phyloP scores from a whole-genome alignment of 805 yeast genomes.

The Candida suzukii region DNA sequence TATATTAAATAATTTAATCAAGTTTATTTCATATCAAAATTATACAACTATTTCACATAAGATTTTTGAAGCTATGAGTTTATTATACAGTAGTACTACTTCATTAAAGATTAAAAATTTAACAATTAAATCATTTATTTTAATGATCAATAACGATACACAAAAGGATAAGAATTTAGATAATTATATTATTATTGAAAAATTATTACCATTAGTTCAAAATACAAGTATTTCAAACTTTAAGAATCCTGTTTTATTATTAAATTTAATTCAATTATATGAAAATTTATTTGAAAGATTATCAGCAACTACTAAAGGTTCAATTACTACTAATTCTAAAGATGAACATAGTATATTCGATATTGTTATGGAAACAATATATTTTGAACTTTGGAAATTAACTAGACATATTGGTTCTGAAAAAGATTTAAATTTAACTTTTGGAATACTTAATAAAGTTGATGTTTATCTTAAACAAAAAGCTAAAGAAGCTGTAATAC shows the following conservation, averaged over 20 bases:
- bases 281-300: slow-evolving; percentile 21
- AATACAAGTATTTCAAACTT: slow-evolving; percentile 26
- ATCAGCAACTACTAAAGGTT: slow-evolving; percentile 11
- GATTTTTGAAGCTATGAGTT: slow-evolving; percentile 66
- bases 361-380: slow-evolving; percentile 22
- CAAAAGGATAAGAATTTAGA: slow-evolving; percentile 54
- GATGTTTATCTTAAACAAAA: slow-evolving; percentile 13
- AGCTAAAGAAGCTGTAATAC: slow-evolving; percentile 9
- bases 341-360: slow-evolving; percentile 20
- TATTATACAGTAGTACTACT: slow-evolving; percentile 77
- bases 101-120: slow-evolving; percentile 70
- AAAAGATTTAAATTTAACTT: slow-evolving; percentile 15
- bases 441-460: slow-evolving; percentile 10
- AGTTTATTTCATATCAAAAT: slow-evolving; percentile 27
- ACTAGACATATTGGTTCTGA: slow-evolving; percentile 14
- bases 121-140: slow-evolving; percentile 53
- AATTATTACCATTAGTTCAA: slow-evolving; percentile 67
- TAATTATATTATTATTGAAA: slow-evolving; percentile 64
- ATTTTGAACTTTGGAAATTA: slow-evolving; percentile 29
- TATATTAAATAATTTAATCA: slow-evolving; percentile 19
- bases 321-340: slow-evolving; percentile 13
- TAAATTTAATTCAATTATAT: slow-evolving; percentile 23
- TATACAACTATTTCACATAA: slow-evolving; percentile 60
- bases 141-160: slow-evolving; percentile 34
- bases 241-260: slow-evolving; percentile 21